Base-by-base conservation (phyloP, 2,329 filamentous ascomycete species). In the Stemphylium beticola region DNA sequence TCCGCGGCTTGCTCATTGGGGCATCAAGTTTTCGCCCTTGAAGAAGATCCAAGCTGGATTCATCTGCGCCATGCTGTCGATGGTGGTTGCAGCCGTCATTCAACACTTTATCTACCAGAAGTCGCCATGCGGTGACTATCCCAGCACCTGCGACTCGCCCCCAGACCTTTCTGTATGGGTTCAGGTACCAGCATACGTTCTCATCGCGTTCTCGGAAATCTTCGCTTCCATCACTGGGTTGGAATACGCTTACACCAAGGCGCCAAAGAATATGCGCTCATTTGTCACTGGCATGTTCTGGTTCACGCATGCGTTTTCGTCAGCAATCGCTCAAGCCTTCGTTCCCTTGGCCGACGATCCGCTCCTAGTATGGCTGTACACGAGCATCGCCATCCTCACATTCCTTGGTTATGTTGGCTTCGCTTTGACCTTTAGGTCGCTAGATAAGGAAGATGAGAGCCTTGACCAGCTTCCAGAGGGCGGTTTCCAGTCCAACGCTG, bases 21-120 rank as follows among this genome's bases (percentile, higher is more conserved):
- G 83, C 37, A 81, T 91, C 70, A 79, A 81, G 52, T 90, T 91
- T 78, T 88, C 83, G 1, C 90, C 88, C 26, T 87, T 92, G 76
- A 91, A 87, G 79, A 87, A 87, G 71, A 92, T 92, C 75, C 81
- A 87, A 1, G 72, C 79, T 4, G 90, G 89, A 22, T 92, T 92
- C 78, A 69, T 85, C 56, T 81, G 88, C 53, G 87, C 83, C n/a
- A 79, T 85, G 12, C 66, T 85, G n/a, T 84, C 87, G 2, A 86
- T 86, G 74, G 69, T 84, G 11, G 82, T 82, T 36, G 82, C 85
- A 3, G 77, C 80, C 11, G 76, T 84, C 5, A 71, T 86, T 2
- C 84, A 87, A 67, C 80, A 82, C 56, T 78, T 80, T 49, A 85
- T 87, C 40, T 73, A 88, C 68, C 68, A 79, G 51, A 76, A 76